A percentile compares a stretch with the other conserved stretches of the same genome.
These are phyloP conservation scores for Silene coronaria DNA, from an alignment of 179 eudicot species.

Conservation along the genomic window DNA sequence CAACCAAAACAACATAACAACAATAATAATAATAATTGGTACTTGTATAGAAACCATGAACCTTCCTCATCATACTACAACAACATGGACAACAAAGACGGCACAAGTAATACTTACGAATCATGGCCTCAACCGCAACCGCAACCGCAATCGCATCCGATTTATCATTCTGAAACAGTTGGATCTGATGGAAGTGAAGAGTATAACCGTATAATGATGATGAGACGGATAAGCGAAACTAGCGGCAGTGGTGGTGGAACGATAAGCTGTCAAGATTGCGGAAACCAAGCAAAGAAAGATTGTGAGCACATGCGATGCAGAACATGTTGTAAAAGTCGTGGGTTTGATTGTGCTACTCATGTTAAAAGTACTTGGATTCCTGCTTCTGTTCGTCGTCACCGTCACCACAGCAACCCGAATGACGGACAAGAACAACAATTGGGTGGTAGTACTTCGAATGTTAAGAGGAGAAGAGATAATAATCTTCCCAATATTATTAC, in stretches of 20 bases:
- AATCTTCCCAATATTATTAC: background rate
- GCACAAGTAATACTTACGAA: constrained; percentile 35
- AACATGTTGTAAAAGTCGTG: constrained; percentile 81
- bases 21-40: constrained; percentile 38
- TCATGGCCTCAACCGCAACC: constrained; percentile 34
- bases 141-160: constrained; percentile 12
- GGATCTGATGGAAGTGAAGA: constrained; percentile 13
- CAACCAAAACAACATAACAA: background rate
- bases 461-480: constrained; percentile 11
- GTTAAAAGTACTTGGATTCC: constrained; percentile 93
- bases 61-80: background rate
- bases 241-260: constrained; percentile 21
- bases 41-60: constrained; percentile 35
- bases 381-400: constrained; percentile 60
- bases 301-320: constrained; percentile 79
- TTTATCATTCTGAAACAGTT: background rate
- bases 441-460: background rate
- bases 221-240: constrained; percentile 13
- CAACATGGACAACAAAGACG: constrained; percentile 21
- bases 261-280: constrained; percentile 77
- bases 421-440: background rate
- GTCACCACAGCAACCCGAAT: constrained; percentile 35
- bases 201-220: constrained; percentile 27
- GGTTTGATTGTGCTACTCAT: constrained; percentile 76
- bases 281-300: constrained; percentile 88